Percentiles rank a stretch among this genome's conserved stretches.
These are phyloP conservation scores for Ramichloridium luteum DNA, from an alignment of 2,329 filamentous ascomycete genomes.

Conservation along the genomic window DNA sequence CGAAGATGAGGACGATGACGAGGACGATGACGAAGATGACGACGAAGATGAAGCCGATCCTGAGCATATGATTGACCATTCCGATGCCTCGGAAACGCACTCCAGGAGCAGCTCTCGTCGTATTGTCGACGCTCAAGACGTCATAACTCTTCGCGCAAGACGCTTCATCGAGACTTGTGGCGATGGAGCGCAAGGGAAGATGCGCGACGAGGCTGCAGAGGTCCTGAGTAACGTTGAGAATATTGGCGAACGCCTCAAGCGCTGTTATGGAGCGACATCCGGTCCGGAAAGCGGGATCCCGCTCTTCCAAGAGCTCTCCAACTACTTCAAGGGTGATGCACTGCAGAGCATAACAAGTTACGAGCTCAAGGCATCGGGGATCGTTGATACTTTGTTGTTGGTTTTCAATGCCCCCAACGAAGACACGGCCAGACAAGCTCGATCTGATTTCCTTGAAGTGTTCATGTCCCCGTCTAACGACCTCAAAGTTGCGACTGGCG, in stretches of 20 bases:
- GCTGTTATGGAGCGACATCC: conserved; percentile 50
- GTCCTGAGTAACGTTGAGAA: conserved; percentile 62
- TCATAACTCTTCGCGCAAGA: conserved; percentile 65
- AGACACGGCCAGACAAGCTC: conserved; percentile 44
- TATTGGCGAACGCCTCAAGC: conserved; percentile 59
- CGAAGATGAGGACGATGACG: conserved; percentile 16
- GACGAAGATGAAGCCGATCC: conserved; percentile 36
- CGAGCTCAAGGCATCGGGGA: conserved; percentile 78
- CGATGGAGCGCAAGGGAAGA: conserved; percentile 56
- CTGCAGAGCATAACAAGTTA: conserved; percentile 91
- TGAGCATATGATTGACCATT: conserved; percentile 47
- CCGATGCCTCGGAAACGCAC: conserved; percentile 32
- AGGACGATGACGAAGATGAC: conserved; percentile 12
- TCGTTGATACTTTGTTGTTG: conserved; percentile 72
- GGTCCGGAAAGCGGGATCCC: conserved; percentile 38
- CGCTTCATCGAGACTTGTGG: conserved; percentile 78
- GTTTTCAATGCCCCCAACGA: conserved; percentile 65
- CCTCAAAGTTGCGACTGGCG: conserved; percentile 50
- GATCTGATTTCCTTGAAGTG: conserved; percentile 74
- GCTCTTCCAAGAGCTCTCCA: conserved; percentile 64
- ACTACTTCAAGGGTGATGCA: conserved; percentile 79
- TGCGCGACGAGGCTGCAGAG: conserved; percentile 65
- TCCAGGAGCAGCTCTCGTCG: conserved; percentile 25
- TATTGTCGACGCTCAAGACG: conserved; percentile 48
- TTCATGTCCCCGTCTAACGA: conserved; percentile 70